Conservation (phyloP, 805 yeast species). For the Cyberlindnera petersonii region DNA sequence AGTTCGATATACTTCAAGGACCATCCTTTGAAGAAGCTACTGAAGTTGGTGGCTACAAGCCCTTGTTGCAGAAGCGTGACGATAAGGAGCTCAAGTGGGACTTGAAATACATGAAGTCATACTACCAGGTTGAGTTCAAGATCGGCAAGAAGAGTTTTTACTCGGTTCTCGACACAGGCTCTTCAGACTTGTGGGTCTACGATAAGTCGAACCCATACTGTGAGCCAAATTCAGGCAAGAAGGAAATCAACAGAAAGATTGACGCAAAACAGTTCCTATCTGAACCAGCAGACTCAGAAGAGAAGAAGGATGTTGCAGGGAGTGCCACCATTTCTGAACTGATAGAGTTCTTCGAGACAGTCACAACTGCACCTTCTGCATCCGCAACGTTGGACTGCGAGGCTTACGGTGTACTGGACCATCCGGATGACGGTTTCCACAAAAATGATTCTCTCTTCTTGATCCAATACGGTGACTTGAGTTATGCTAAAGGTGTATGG, state of each 20-base stretch:
- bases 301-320: too few relatives aligned
- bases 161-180: slow-evolving; percentile 33
- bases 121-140: slow-evolving; percentile 9
- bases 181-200: slow-evolving; percentile 34
- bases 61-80: not conserved
- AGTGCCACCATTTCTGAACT: too few relatives aligned
- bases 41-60: not conserved
- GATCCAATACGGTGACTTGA: slow-evolving; percentile 46
- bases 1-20: not conserved
- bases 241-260: not conserved
- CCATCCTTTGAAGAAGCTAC: not conserved
- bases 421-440: not conserved
- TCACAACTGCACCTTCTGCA: too few relatives aligned
- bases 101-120: not conserved
- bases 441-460: slow-evolving; percentile 24
- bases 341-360: too few relatives aligned
- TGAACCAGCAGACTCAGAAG: too few relatives aligned
- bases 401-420: not conserved
- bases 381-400: not conserved
- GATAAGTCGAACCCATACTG: slow-evolving; percentile 28
- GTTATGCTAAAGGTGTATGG: slow-evolving; percentile 50
- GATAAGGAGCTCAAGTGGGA: not conserved
- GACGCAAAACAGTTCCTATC: not conserved
- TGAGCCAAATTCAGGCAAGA: not conserved
- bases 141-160: slow-evolving; percentile 22